A percentile compares a stretch with the other conserved stretches of the same genome.
Evolutionary conservation across 345 rosid genomes (phyloP).

Genomic region (Firmiana major): DNA sequence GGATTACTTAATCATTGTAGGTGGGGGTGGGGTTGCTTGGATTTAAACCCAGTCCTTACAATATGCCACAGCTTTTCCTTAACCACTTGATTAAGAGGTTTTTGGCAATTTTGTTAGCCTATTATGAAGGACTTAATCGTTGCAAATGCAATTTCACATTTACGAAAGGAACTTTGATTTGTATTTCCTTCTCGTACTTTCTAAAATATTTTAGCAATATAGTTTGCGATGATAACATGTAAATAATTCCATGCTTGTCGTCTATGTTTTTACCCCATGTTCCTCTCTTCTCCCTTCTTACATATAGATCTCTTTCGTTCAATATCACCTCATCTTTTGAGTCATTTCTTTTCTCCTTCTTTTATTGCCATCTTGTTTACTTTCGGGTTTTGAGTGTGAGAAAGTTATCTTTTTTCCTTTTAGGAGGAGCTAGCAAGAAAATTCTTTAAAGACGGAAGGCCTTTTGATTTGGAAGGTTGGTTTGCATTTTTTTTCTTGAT

Average conservation of each 20-base stretch:
- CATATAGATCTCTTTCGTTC: neutral
- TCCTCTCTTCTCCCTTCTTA: neutral
- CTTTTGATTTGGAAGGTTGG: slow-evolving; percentile 85
- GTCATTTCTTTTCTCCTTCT: neutral
- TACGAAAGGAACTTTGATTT: neutral
- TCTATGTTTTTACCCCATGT: neutral
- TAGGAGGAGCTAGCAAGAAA: slow-evolving; percentile 73
- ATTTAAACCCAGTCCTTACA: too few species aligned
- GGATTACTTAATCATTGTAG: neutral
- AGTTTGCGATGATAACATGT: neutral
- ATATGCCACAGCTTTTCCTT: too few species aligned
- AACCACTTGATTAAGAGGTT: too few species aligned
- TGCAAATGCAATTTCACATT: neutral
- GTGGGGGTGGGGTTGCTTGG: too few species aligned
- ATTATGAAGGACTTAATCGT: too few species aligned
- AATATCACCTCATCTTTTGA: neutral
- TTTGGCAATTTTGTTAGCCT: too few species aligned
- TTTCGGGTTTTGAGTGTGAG: neutral
- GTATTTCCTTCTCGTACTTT: neutral
- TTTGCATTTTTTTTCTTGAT: slow-evolving; percentile 12
- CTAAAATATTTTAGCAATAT: neutral
- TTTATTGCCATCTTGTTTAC: neutral
- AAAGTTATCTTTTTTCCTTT: slow-evolving; percentile 18
- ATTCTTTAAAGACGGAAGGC: slow-evolving; percentile 82
- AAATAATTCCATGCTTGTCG: neutral